Base-by-base conservation (phyloP, 108 stramenopile genomes). In the Discostella pseudostelligera region DNA sequence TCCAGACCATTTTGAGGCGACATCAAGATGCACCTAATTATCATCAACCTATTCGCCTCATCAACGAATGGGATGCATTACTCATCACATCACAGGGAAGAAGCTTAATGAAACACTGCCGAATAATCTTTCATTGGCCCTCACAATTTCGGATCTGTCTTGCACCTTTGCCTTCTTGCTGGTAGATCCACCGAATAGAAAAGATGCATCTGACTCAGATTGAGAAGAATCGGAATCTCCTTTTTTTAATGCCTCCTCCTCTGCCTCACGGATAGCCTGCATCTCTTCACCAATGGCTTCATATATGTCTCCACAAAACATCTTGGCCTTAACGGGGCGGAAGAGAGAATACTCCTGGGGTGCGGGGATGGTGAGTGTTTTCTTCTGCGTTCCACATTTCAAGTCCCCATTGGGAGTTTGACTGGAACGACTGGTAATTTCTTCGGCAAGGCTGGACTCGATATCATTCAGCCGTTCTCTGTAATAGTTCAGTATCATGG, bases 21-120 rank as follows among this genome's bases (percentile, higher is more conserved):
- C n/a, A n/a, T n/a, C n/a, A n/a, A n/a, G n/a, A n/a, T n/a, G n/a
- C n/a, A n/a, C n/a, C n/a, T n/a, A n/a, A n/a, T n/a, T n/a, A n/a
- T n/a, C n/a, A n/a, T n/a, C n/a, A n/a, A n/a, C 5, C 32, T 5
- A 32, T 32, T 11, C 10, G 1, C 19, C 49, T 49, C 21, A 20
- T 54, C 10, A 28, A 36, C 12, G 32, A 35, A 35, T 3, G 9
- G 35, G 11, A 28, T 26, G 21, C 17, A 56, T 10, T 3, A 25
- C n/a, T 59, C 68, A 79, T 72, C 78, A 79, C 51, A 60, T 44
- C 6, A 79, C 62, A 11, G 78, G 78, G 39, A 79, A 74, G 67
- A 79, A 79, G 42, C 78, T 79, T 3, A 79, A 26, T 9, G 64
- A 66, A 48, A 79, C 39, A 28, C 32, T 58, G 39, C 78, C 78